Base-by-base conservation (phyloP, 371 early-diverging fungal genomes). In the Nosema muscidifuracis region DNA sequence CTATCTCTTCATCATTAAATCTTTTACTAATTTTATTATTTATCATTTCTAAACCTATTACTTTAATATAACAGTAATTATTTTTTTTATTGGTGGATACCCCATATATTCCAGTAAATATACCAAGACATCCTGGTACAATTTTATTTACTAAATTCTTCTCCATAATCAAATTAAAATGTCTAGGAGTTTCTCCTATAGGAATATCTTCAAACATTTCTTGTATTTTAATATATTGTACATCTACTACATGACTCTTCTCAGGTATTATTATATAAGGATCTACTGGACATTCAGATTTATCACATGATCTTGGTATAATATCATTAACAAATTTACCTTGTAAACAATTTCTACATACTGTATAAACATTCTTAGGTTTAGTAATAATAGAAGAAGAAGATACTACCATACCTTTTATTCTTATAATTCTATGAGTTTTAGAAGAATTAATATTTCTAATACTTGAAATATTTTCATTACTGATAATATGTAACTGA, bases 131-230 rank as follows among this genome's bases (percentile, higher is more conserved):
- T 67, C 99, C 99, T 28, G 99, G 98, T 15, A 90, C 88, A 26
- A 93, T 91, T 65, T 87, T 87, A 84, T 92, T 91, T 9, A 92
- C 89, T 77, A 95, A 65, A 20, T 82, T 88, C 84, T 91, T 87
- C 77, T 94, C 95, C 1, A 90, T 88, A 76, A 88, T 89, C 57
- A 97, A 79, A 3, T 90, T 86, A 15, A 93, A 89, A 81, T 96
- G 95, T 40, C 97, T 88, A 28, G 99, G 97, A 57, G 95, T 87
- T 81, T 97, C 98, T 77, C 97, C 97, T 0, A 92, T 91, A 20
- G 97, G 98, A 0, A 97, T 92, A 85, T 92, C 92, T 68, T 94
- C 96, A 33, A 93, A 93, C 18, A 88, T 85, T 82, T 99, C 99
- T 81, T 99, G 98, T 34, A 99, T 86, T 83, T 97, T 99, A 68